Base-by-base conservation (phyloP, 140 eudicot species). In the Erigeron philadelphicus region DNA sequence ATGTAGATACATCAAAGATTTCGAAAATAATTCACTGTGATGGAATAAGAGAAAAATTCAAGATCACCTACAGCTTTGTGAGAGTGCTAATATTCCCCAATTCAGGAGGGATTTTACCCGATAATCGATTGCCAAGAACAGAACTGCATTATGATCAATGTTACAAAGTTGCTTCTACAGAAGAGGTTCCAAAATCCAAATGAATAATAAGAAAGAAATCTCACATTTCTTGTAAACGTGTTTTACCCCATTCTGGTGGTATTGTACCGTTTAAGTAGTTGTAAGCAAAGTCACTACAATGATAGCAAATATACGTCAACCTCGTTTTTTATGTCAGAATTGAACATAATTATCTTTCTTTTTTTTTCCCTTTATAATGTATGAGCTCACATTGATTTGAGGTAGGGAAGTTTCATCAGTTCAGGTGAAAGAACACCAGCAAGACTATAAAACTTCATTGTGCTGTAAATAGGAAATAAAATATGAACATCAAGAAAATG, bases 381-480 rank as follows among this genome's bases (percentile, higher is more conserved):
- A 1, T 31, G 9, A 43, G 74, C 91, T 81, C 86, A 91, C 98
- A 91, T 18, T 4, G 73, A 75, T 13, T 75, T 78, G 54, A 91
- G 86, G 79, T 88, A 83, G 15, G 86, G 95, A 50, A 91, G 95
- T 70, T 81, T 84, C 58, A 70, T 83, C 42, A 88, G 69, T 40
- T 80, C 85, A 11, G 86, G 80, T 49, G 98, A 91, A 58, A 91
- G 92, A 64, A 88, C 57, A 5, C 98, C 98, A 40, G 89, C 85
- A 70, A 91, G 96, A 78, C 75, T 88, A 49, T 75, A 82, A 77
- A 81, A 73, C 79, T 90, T 90, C 40, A 82, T 79, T 18, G 77
- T 78, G 42, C 97, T 90, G 83, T 31, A 31, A 1, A 31, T 31
- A 31, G 5, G 5, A 31, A 31, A 31, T 4, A 3, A 2, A 1